Base-by-base conservation (phyloP, 805 yeast genomes). In the Suhomyces tanzawaensis region DNA sequence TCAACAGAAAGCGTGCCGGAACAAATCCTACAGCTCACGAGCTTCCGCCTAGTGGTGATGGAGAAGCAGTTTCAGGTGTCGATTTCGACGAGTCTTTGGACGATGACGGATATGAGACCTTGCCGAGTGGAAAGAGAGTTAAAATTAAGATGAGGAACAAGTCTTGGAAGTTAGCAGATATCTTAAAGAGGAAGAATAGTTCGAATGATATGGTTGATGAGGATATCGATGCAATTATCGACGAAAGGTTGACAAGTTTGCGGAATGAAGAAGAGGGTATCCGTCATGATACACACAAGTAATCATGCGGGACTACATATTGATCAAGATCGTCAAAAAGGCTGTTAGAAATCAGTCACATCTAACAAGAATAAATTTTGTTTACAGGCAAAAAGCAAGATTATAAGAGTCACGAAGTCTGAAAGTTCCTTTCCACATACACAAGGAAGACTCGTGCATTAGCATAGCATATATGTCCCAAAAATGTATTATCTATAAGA, bases 61-160 rank as follows among this genome's bases (percentile, higher is more conserved):
- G 71, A 1, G 44, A 43, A 16, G 64, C 51, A 0, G 34, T 60
- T 11, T 42, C 40, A 16, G 55, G 43, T 12, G 56, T 49, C 14
- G 64, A 53, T 34, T 70, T 62, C 41, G 60, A 58, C 3, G 23
- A 13, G 14, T 14, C 31, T 73, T 66, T 48, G 12, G 44, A 50
- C 12, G 41, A 48, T 15, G 52, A 52, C 9, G 74, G 66, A 7
- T 71, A 68, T 30, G 91, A 82, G 47, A 62, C 80, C 32, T 67
- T 85, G 40, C 95, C 95, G 1, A 81, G 90, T 55, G 95, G 95
- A 25, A 77, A 81, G 45, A 61, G 78, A 12, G 67, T 85, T 16
- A 74, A 71, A 63, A 56, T 64, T 53, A 58, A 47, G 32, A 42
- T 32, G 24, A 47, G 47, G 36, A 43, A 52, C 28, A 47, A 41